Base-by-base conservation (phyloP, 495 filamentous ascomycete genomes). In the Neurospora hispaniola region DNA sequence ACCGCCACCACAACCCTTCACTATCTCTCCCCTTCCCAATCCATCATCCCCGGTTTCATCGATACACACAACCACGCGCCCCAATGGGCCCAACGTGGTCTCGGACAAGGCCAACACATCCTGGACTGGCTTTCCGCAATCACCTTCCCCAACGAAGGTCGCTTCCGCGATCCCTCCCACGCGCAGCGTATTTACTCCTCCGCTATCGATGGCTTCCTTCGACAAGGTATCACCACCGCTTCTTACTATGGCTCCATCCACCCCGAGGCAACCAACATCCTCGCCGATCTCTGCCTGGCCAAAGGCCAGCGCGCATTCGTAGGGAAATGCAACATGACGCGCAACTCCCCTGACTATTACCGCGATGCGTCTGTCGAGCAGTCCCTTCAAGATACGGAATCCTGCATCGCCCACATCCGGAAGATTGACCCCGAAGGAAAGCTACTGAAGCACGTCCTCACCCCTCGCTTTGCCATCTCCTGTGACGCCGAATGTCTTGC, bases 41-140 rank as follows among this genome's bases (percentile, higher is more conserved):
- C 90, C 77, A 74, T 90, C 14, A 85, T 87, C 69, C 89, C 89
- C 1, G 89, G 88, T 12, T 89, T 90, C 77, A 80, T 90, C 31
- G 88, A 90, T 80, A 90, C 88, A 12, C 89, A 90, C 82, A 90
- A 87, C 74, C 89, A 90, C 74, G 89, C 89, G 6, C 89, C 89
- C 5, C 89, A 91, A 76, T 90, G 85, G 85, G 82, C 86, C 12
- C 87, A 89, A 73, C 86, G 88, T 44, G 89, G 89, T 1, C 79
- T 88, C 3, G 88, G 88, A 14, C 85, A 87, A 66, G 86, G 87
- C n/a, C 82, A 85, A 72, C 82, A 85, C 35, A 83, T 91, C 31
- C 79, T 90, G 1, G 86, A 88, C 75, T 91, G 89, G 89, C 79
- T 91, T 27, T 80, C 87, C 8, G 77, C 83, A 12, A 81, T 89